These are phyloP conservation scores for Diplodia scrobiculata DNA, from an alignment of 2,329 filamentous ascomycete genomes.

Conservation along the genomic window DNA sequence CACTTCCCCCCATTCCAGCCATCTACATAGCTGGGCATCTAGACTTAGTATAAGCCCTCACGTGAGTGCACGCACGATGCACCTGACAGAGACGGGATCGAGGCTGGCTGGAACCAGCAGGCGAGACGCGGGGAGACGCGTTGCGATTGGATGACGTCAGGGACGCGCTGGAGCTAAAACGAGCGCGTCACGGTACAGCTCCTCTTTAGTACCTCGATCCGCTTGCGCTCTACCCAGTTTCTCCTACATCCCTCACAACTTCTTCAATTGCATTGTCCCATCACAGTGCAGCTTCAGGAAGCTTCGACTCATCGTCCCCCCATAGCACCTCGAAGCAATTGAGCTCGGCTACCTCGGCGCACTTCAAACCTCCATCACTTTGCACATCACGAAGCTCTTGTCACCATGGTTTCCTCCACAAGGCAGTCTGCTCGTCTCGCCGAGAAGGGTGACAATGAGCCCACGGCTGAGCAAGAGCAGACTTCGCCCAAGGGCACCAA, in stretches of 20 bases:
- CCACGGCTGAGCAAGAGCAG: constrained; percentile 30
- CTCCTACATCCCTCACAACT: not conserved
- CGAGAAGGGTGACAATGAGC: constrained; percentile 5
- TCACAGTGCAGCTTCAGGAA: constrained; percentile 11
- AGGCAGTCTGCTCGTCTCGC: constrained; percentile 16
- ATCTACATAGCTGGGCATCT: not conserved
- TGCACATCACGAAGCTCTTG: not conserved
- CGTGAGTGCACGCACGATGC: not conserved
- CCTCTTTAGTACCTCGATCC: constrained; percentile 12
- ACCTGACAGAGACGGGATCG: not conserved
- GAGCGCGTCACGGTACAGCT: constrained; percentile 22
- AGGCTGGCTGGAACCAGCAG: not conserved
- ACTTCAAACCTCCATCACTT: not conserved
- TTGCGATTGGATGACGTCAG: constrained; percentile 28
- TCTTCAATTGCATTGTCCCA: not conserved
- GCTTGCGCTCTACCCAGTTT: not conserved
- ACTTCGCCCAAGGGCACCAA: constrained; percentile 42
- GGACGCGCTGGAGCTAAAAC: constrained; percentile 22
- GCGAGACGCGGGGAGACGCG: constrained; percentile 6
- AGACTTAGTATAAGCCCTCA: not conserved
- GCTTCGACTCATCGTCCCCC: not conserved
- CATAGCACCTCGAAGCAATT: not conserved
- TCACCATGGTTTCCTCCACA: constrained; percentile 17
- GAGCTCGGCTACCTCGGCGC: not conserved
- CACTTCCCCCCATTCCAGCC: not conserved